Percentiles rank a stretch among this genome's conserved stretches.
phyloP scores from a whole-genome alignment of 2,329 filamentous ascomycete genomes.

The Aspergillus uvarum region DNA sequence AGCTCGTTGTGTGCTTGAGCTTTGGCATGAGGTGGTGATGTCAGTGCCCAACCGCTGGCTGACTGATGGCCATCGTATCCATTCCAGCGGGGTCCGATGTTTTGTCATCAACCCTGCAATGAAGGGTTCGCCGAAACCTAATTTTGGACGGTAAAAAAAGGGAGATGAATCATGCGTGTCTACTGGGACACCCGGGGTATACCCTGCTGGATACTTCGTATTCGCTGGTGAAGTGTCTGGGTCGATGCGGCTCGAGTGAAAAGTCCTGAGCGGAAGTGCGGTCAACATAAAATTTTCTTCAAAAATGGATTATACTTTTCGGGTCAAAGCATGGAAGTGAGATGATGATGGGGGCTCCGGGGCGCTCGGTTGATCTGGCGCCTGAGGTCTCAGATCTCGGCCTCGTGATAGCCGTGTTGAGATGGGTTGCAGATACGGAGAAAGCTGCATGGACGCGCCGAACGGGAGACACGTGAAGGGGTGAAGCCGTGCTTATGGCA shows the following conservation, averaged over 20 bases:
- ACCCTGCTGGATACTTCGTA: background rate
- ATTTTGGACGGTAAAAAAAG: background rate
- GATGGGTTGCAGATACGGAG: background rate
- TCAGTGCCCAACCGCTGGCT: background rate
- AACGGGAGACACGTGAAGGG: background rate
- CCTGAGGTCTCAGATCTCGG: background rate
- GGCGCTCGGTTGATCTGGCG: background rate
- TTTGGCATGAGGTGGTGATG: background rate
- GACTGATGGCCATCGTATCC: background rate
- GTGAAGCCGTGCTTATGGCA: background rate
- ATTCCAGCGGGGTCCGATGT: background rate
- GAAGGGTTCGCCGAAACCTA: background rate
- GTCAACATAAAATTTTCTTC: background rate
- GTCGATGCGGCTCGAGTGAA: background rate
- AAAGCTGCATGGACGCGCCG: background rate
- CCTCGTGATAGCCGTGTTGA: background rate
- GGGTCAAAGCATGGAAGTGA: background rate
- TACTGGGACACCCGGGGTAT: background rate
- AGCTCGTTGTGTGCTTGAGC: background rate
- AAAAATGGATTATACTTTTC: background rate
- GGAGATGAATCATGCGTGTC: background rate
- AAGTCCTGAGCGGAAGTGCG: background rate
- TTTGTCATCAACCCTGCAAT: background rate
- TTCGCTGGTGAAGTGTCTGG: background rate
- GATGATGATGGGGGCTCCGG: background rate